These are phyloP conservation scores for Emergomyces orientalis DNA, from an alignment of 2,329 filamentous ascomycete genomes.

Conservation along the genomic window DNA sequence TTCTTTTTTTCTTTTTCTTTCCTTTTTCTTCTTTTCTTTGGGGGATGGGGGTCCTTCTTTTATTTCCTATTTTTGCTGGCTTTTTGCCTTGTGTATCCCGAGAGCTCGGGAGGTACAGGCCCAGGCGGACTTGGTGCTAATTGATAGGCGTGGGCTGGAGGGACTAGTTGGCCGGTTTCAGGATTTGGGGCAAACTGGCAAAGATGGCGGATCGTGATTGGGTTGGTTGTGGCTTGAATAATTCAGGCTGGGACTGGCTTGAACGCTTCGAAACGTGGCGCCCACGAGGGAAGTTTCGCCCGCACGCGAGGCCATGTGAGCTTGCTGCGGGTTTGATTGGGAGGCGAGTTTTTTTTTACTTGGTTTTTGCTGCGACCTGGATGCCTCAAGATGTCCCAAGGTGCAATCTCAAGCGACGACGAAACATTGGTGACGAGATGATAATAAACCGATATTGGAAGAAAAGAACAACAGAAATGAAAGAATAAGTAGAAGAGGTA, in stretches of 20 bases:
- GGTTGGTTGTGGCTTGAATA: not conserved
- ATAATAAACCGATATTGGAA: not conserved
- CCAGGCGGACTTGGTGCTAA: not conserved
- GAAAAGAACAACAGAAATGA: not conserved
- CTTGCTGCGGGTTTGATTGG: slow-evolving; percentile 2
- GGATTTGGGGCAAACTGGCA: not conserved
- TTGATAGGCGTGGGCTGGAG: not conserved
- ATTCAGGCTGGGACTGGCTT: slow-evolving; percentile 1
- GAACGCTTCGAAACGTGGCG: slow-evolving; percentile 3
- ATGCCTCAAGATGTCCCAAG: not conserved
- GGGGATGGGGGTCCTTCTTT: not conserved
- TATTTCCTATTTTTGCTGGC: not conserved
- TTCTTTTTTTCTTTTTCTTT: not conserved
- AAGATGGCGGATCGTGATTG: not conserved
- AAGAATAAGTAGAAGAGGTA: not conserved
- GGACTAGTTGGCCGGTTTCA: slow-evolving; percentile 3
- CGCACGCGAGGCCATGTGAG: slow-evolving; percentile 1
- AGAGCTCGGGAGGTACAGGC: not conserved
- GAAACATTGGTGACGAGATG: not conserved
- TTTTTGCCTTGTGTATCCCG: not conserved
- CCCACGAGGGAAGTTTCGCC: slow-evolving; percentile 2
- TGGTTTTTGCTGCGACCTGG: not conserved
- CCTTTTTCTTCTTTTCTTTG: not conserved
- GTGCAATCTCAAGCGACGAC: not conserved
- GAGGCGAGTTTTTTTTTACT: not conserved